These are phyloP conservation scores for Stagonosporopsis tanaceti DNA, from an alignment of 2,329 filamentous ascomycete genomes.

Conservation along the genomic window DNA sequence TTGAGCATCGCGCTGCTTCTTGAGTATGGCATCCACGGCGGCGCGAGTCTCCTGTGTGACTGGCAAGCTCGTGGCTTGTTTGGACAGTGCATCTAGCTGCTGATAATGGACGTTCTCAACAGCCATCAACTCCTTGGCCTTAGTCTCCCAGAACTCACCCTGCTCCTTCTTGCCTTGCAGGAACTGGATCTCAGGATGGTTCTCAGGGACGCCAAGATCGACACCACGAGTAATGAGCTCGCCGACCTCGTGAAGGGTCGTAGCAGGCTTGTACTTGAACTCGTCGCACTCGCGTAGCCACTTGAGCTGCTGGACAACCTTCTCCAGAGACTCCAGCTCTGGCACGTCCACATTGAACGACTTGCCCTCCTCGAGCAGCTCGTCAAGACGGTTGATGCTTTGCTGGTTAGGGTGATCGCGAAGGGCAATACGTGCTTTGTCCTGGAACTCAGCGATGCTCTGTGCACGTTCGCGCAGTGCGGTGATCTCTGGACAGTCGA, in stretches of 20 bases:
- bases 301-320: constrained; percentile 81
- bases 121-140: constrained; percentile 90
- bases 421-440: constrained; percentile 74
- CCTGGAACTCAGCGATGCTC: constrained; percentile 84
- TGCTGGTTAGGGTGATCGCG: constrained; percentile 59
- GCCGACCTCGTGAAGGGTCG: constrained; percentile 79
- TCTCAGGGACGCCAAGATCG: constrained; percentile 78
- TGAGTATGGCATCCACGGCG: constrained; percentile 87
- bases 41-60: constrained; percentile 82
- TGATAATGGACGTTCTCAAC: constrained; percentile 92
- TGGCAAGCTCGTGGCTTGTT: constrained; percentile 80
- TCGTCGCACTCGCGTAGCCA: constrained; percentile 83
- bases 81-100: constrained; percentile 89
- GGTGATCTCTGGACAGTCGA: constrained; percentile 90
- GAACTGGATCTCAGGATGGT: constrained; percentile 79
- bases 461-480: constrained; percentile 85
- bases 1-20: constrained; percentile 94
- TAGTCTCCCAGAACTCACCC: constrained; percentile 89
- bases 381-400: constrained; percentile 79
- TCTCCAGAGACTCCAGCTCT: constrained; percentile 83
- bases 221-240: constrained; percentile 80
- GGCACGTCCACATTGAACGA: constrained; percentile 91
- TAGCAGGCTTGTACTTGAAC: constrained; percentile 65
- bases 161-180: constrained; percentile 78
- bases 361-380: constrained; percentile 87